These are phyloP conservation scores for Calonectria hawksworthii DNA, from an alignment of 2,329 filamentous ascomycete species.

Conservation along the genomic window DNA sequence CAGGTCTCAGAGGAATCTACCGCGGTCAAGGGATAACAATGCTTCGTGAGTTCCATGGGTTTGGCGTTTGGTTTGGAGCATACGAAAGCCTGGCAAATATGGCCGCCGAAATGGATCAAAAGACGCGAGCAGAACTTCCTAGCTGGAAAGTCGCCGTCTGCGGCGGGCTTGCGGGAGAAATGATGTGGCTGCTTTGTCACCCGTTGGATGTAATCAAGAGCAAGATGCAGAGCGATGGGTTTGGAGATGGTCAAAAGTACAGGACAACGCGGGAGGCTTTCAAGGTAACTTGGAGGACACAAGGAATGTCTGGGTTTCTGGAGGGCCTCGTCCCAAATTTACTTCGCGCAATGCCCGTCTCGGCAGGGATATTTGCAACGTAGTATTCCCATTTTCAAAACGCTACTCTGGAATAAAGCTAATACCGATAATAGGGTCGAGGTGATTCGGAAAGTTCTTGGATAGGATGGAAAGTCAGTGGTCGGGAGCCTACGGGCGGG, in stretches of 20 bases:
- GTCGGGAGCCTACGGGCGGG: not conserved
- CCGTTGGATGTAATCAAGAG: conserved; percentile 25
- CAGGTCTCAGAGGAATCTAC: conserved; percentile 1
- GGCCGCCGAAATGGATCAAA: not conserved
- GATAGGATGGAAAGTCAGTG: not conserved
- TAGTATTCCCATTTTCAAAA: not conserved
- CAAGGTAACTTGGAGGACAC: not conserved
- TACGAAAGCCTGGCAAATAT: conserved; percentile 14
- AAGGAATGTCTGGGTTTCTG: not conserved
- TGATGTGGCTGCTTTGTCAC: conserved; percentile 13
- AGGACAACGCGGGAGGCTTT: conserved; percentile 1
- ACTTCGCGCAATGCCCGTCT: conserved; percentile 22
- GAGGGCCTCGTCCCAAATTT: conserved; percentile 14
- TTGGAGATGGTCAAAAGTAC: not conserved
- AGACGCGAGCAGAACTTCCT: conserved; percentile 3
- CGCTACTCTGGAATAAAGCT: not conserved
- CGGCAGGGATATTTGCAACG: conserved; percentile 23
- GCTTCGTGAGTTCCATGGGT: conserved; percentile 24
- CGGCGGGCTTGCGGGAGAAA: conserved; percentile 15
- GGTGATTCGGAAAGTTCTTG: not conserved
- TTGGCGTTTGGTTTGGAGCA: conserved; percentile 21
- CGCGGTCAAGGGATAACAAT: conserved; percentile 21
- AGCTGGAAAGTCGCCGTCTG: conserved; percentile 25
- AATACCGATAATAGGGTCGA: not conserved
- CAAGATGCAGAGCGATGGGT: conserved; percentile 25